Percentiles rank a stretch among this genome's conserved stretches.
Evolutionary conservation across 73 alveolate species (phyloP).

Genomic region (Effrenium voratum): DNA sequence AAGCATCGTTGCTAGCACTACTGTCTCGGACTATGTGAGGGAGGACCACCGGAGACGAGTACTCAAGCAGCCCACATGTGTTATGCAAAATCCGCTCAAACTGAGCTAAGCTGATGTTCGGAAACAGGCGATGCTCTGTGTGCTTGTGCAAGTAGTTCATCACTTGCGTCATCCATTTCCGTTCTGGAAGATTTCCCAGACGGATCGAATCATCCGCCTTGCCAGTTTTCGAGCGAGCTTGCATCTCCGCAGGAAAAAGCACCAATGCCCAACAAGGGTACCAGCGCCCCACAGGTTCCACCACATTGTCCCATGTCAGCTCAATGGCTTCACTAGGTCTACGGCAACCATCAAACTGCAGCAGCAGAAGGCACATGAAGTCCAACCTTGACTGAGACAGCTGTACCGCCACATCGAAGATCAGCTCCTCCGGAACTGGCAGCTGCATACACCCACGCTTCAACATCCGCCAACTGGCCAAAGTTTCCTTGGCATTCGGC

Average conservation of each 20-base stretch:
- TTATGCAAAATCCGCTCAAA: too few relatives aligned
- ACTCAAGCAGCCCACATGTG: background rate
- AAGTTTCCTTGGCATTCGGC: background rate
- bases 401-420: background rate
- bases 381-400: background rate
- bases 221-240: too few relatives aligned
- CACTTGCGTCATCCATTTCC: too few relatives aligned
- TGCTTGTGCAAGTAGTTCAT: too few relatives aligned
- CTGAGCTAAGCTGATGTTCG: too few relatives aligned
- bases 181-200: too few relatives aligned
- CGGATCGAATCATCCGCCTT: too few relatives aligned
- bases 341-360: background rate
- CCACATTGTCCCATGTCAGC: constrained; percentile 2
- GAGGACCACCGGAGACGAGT: background rate
- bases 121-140: too few relatives aligned
- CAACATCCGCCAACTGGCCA: background rate
- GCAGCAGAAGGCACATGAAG: background rate
- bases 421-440: constrained; percentile 28
- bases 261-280: background rate
- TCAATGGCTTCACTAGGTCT: background rate
- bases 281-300: background rate
- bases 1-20: constrained; percentile 1
- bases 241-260: too few relatives aligned
- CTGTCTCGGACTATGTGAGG: constrained; percentile 26
- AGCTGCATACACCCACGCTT: constrained; percentile 26